Base-by-base conservation (phyloP, 1,284 basidiomycete species). In the Ustilago nuda region DNA sequence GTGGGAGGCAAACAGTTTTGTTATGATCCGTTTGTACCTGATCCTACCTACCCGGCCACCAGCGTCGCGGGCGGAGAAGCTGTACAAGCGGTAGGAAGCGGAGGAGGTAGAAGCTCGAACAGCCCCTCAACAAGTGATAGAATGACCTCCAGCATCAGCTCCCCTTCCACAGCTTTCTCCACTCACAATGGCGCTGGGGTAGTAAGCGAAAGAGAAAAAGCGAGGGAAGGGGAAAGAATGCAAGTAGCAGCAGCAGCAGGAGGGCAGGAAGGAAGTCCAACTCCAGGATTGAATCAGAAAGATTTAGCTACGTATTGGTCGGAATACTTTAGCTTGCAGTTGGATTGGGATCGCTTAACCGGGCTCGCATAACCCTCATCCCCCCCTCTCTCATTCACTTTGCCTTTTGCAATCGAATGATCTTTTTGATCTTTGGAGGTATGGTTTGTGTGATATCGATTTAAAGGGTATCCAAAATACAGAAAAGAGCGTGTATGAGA, bases 231-330 rank as follows among this genome's bases (percentile, higher is more conserved):
- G 30, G 48, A n/a, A 15, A 46, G n/a, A n/a, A 46, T 46, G 7
- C 15, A n/a, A 46, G 23, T 12, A 35, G 30, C 52, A 27, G 4
- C 52, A 35, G 13, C 52, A 54, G n/a, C 3, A 54, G 19, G 15
- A 36, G 52, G 39, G 33, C 60, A 55, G 30, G 39, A 17, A 8
- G 36, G 36, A 59, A 51, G 23, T 37, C 55, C 11, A 39, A 46
- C 15, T 15, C 51, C n/a, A 57, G 19, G 27, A 9, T 32, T 70
- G 48, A 75, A 75, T 35, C 66, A 59, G 33, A 76, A 76, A 56
- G 73, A 76, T 50, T 41, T 76, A 15, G 68, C 69, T 33, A 72
- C 64, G 15, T 76, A 76, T 56, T 76, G 73, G 73, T 65, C 61
- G 13, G 73, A 76, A 35, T 76, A 76, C 56, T 76, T 76, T 33